A percentile compares a stretch with the other conserved stretches of the same genome.
Conservation (phyloP, 768 basidiomycete species). For the Russula brevipes region DNA sequence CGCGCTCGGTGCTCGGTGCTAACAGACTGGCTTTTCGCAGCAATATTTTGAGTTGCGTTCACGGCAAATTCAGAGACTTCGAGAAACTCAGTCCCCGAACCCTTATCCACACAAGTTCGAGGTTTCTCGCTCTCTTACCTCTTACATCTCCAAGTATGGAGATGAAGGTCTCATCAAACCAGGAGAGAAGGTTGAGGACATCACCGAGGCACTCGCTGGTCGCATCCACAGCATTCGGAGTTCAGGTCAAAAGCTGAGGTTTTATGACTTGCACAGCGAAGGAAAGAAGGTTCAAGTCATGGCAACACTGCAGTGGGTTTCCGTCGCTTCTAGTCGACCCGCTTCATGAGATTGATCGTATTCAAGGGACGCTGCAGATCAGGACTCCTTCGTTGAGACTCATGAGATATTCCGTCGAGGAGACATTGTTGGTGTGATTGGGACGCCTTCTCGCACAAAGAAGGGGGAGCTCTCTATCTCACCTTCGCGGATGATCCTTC, state of each 20-base stretch:
- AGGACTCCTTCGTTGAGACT: conserved; percentile 56
- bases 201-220: conserved; percentile 70
- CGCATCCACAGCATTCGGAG: conserved; percentile 87
- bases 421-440: conserved; percentile 91
- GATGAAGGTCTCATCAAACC: conserved; percentile 61
- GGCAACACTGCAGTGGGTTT: conserved; percentile 74
- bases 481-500: conserved; percentile 74
- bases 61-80: conserved; percentile 79
- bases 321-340: background rate
- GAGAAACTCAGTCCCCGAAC: conserved; percentile 78
- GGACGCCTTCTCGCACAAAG: conserved; percentile 86
- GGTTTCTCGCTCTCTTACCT: conserved; percentile 68
- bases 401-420: conserved; percentile 92
- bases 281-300: conserved; percentile 93
- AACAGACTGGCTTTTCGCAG: conserved; percentile 38
- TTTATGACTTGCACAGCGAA: conserved; percentile 93
- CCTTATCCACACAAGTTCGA: conserved; percentile 99
- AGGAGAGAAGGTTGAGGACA: conserved; percentile 58
- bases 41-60: conserved; percentile 97
- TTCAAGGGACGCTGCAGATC: conserved; percentile 57
- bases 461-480: conserved; percentile 93
- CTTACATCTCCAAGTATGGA: conserved; percentile 72
- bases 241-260: conserved; percentile 77
- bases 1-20: background rate
- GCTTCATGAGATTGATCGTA: background rate